Conservation (phyloP, 148 eudicot genomes). For the Persicaria maculosa region DNA sequence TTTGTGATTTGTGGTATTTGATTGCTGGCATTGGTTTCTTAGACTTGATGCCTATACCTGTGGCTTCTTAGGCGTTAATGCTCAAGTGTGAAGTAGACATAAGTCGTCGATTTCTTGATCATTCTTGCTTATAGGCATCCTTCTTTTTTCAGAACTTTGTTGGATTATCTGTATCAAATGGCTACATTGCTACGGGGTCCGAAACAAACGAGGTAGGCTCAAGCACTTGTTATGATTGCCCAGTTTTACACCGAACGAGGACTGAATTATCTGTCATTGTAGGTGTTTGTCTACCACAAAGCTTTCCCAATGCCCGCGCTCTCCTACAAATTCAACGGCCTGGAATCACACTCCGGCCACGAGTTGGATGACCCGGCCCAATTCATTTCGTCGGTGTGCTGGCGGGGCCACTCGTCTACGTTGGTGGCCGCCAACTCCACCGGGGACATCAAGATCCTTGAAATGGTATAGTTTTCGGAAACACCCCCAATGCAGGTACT, state of each 20-base stretch:
- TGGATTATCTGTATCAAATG: conserved; percentile 87
- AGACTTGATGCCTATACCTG: too few relatives aligned
- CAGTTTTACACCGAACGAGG: too few relatives aligned
- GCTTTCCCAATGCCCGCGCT: conserved; percentile 91
- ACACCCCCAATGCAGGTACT: not conserved
- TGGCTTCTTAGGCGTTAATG: too few relatives aligned
- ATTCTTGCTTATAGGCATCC: not conserved
- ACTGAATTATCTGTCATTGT: too few relatives aligned
- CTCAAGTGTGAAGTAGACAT: too few relatives aligned
- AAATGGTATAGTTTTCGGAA: conserved; percentile 48
- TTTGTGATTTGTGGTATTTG: not conserved
- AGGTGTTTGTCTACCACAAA: conserved; percentile 90
- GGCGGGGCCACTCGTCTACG: conserved; percentile 80
- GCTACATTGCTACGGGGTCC: conserved; percentile 98
- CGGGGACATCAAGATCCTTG: conserved; percentile 80
- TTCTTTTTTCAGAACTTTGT: conserved; percentile 75
- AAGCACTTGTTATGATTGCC: not conserved
- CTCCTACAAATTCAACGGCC: conserved; percentile 55
- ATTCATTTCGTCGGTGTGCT: conserved; percentile 89
- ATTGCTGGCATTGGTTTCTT: too few relatives aligned
- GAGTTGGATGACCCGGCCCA: conserved; percentile 63
- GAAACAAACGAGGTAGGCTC: conserved; percentile 88
- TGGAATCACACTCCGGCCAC: conserved; percentile 58
- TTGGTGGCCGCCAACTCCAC: conserved; percentile 90
- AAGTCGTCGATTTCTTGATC: not conserved